Conservation (phyloP, 225 moss, liverwort and hornwort species). For the Pseudisothecium myosuroides region DNA sequence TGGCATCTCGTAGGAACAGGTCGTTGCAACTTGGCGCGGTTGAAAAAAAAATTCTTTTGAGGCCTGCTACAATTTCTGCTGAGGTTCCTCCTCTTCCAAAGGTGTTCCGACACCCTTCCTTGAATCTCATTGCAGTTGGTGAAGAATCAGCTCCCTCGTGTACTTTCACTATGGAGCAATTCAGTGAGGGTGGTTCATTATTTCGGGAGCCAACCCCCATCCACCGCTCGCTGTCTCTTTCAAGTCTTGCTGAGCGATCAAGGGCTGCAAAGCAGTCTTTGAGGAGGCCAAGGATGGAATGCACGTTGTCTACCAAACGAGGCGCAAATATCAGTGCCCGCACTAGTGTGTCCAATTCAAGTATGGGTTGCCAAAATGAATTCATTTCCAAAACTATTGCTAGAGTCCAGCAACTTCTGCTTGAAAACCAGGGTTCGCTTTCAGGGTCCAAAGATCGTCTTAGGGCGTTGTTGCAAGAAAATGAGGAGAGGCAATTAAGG, state of each 20-base stretch:
- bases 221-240: accelerated
- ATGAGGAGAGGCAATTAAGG: no score
- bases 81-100: accelerated
- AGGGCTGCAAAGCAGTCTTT: accelerated
- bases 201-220: neutral
- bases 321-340: accelerated
- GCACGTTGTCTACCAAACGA: no score
- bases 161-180: accelerated
- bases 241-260: accelerated
- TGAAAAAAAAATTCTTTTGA: neutral
- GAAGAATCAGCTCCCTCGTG: neutral
- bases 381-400: no score
- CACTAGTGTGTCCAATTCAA: no score
- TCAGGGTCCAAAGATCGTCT: no score
- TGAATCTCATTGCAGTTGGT: neutral
- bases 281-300: no score
- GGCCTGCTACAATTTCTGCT: accelerated
- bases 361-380: no score
- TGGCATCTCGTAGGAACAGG: neutral
- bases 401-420: no score
- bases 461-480: no score
- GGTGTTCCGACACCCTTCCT: neutral
- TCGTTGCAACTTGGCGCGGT: neutral
- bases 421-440: no score
- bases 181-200: neutral